Evolutionary conservation across 1,284 basidiomycete species (phyloP).

Genomic region (Tilletiaria anomala): DNA sequence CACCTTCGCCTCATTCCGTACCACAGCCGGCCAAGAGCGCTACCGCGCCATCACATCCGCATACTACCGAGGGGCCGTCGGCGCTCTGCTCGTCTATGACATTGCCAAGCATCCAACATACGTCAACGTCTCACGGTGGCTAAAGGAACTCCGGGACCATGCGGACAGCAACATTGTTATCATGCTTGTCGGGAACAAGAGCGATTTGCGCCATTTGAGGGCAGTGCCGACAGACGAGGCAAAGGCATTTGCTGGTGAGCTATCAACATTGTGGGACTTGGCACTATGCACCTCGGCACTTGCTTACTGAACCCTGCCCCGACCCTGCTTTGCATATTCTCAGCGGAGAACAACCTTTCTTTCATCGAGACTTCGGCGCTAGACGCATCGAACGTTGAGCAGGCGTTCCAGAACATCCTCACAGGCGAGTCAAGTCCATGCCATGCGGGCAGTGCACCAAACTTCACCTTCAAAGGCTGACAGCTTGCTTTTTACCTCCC

Average conservation of each 20-base stretch:
- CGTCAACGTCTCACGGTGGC: conserved; percentile 88
- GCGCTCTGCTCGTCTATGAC: conserved; percentile 46
- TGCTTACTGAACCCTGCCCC: neutral
- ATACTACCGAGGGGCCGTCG: conserved; percentile 93
- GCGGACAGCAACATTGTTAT: conserved; percentile 45
- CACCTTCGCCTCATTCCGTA: conserved; percentile 37
- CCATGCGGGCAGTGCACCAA: neutral
- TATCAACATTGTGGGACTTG: neutral
- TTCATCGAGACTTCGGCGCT: conserved; percentile 95
- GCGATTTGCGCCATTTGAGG: conserved; percentile 89
- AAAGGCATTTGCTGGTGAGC: conserved; percentile 37
- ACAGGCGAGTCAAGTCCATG: conserved; percentile 51
- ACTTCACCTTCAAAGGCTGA: neutral
- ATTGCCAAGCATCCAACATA: conserved; percentile 72
- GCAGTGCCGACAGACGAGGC: conserved; percentile 75
- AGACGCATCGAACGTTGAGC: conserved; percentile 94
- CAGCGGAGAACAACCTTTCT: conserved; percentile 69
- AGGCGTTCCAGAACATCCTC: conserved; percentile 85
- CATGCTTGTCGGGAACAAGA: conserved; percentile 56
- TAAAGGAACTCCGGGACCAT: conserved; percentile 77
- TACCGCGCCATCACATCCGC: conserved; percentile 93
- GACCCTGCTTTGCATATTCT: neutral
- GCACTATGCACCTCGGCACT: neutral
- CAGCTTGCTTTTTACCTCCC: neutral
- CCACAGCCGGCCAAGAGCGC: conserved; percentile 96